These are phyloP conservation scores for Pleodorina starrii DNA, from an alignment of 139 green algal species.

Conservation along the genomic window DNA sequence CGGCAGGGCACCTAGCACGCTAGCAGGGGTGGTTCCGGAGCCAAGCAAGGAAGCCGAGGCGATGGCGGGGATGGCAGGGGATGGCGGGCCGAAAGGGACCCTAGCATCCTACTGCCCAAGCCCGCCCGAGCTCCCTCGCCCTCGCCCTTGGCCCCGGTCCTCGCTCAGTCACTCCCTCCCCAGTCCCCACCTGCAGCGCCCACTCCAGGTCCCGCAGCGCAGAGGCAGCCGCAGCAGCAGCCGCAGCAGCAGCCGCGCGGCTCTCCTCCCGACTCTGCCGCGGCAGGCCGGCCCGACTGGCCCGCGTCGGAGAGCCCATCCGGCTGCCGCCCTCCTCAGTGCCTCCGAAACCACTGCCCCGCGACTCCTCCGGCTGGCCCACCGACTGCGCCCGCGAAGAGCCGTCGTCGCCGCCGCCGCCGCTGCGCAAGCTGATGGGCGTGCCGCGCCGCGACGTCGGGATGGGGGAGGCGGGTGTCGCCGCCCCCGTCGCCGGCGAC, in stretches of 20 bases:
- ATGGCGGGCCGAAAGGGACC: too few relatives aligned
- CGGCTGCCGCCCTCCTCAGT: background rate
- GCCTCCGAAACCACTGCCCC: background rate
- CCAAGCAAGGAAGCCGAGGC: too few relatives aligned
- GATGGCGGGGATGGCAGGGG: too few relatives aligned
- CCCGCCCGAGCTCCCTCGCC: too few relatives aligned
- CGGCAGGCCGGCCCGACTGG: background rate
- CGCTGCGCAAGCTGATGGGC: background rate
- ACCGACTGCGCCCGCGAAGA: background rate
- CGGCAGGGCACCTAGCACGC: too few relatives aligned
- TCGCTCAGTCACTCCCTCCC: too few relatives aligned
- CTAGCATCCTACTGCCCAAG: too few relatives aligned
- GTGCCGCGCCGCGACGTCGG: background rate
- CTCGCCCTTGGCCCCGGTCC: too few relatives aligned
- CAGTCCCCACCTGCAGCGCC: conserved; percentile 5
- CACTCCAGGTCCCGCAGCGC: conserved; percentile 28
- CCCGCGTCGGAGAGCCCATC: background rate
- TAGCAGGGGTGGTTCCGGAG: too few relatives aligned
- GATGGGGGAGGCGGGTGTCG: background rate
- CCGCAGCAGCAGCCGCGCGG: background rate
- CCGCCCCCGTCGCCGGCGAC: background rate
- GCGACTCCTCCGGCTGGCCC: too few relatives aligned
- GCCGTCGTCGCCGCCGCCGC: background rate
- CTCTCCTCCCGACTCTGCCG: background rate
- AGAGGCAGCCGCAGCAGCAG: background rate